Evolutionary conservation across 2,329 filamentous ascomycete species (phyloP).

Genomic region (Pleurostoma richardsiae): DNA sequence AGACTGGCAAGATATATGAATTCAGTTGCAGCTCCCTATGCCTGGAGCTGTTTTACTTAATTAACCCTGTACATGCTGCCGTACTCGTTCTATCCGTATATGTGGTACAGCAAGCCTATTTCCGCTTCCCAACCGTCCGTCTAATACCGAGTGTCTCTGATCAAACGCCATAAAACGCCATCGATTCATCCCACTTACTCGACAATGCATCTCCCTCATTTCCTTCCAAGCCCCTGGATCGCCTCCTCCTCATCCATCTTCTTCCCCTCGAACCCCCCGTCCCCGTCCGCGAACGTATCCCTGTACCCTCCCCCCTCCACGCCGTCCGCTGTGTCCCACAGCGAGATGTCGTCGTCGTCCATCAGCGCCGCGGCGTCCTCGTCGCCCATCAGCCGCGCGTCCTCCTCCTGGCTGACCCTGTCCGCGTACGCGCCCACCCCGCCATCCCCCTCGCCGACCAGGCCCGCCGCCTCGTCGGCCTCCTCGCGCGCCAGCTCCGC

Average conservation of each 20-base stretch:
- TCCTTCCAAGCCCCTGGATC: no score
- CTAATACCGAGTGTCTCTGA: no score
- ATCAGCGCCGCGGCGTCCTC: slow-evolving; percentile 15
- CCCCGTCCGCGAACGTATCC: slow-evolving; percentile 23
- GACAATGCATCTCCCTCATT: no score
- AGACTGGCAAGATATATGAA: no score
- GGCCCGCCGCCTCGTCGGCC: slow-evolving; percentile 19
- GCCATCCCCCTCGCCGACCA: slow-evolving; percentile 2
- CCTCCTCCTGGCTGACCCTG: slow-evolving; percentile 41
- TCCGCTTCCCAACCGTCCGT: no score
- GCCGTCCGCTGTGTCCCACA: slow-evolving; percentile 44
- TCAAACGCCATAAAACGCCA: no score
- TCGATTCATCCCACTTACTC: no score
- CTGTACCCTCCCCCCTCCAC: slow-evolving; percentile 20
- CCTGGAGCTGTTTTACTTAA: no score
- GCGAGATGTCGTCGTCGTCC: slow-evolving; percentile 52
- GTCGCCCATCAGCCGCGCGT: slow-evolving; percentile 24
- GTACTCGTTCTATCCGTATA: no score
- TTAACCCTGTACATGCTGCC: no score
- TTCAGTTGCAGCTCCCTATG: no score
- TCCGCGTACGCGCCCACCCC: slow-evolving; percentile 24
- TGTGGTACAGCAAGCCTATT: no score
- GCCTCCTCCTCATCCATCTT: slow-evolving; percentile 6
- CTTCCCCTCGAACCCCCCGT: slow-evolving; percentile 10
- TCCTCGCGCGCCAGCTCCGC: slow-evolving; percentile 50